Evolutionary conservation across 2,329 filamentous ascomycete species (phyloP).

Genomic region (Cercospora sp.): DNA sequence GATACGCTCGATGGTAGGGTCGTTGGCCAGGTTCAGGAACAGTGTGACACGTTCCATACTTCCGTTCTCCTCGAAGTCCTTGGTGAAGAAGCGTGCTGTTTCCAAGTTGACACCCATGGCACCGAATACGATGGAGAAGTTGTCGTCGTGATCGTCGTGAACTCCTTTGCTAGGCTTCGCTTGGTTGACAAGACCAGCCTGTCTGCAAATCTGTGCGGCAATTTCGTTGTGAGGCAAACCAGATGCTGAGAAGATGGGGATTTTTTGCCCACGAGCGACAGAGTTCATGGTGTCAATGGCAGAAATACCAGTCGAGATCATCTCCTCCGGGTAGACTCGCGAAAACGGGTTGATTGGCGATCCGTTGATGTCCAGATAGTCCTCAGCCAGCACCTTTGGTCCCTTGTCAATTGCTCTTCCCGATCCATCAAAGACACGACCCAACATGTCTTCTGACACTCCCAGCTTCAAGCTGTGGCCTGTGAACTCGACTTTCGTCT

Average conservation of each 20-base stretch:
- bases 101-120: conserved; percentile 99
- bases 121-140: conserved; percentile 99
- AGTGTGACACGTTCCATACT: conserved; percentile 95
- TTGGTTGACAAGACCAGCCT: conserved; percentile 75
- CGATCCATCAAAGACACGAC: conserved; percentile 97
- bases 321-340: conserved; percentile 97
- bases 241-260: conserved; percentile 97
- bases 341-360: conserved; percentile 98
- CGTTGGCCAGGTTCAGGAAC: conserved; percentile 98
- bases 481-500: conserved; percentile 97
- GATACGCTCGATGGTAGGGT: conserved; percentile 99
- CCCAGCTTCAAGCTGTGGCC: conserved; percentile 97
- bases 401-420: conserved; percentile 98
- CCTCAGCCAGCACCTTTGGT: conserved; percentile 94
- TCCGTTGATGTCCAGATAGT: conserved; percentile 98
- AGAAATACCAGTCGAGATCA: conserved; percentile 99
- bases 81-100: conserved; percentile 95
- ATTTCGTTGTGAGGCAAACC: conserved; percentile 99
- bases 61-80: conserved; percentile 98
- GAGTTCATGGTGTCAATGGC: conserved; percentile 94
- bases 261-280: conserved; percentile 98
- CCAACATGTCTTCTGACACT: conserved; percentile 99
- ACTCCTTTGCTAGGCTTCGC: conserved; percentile 74
- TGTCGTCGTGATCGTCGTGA: conserved; percentile 96
- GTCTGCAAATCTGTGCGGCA: conserved; percentile 96